Conservation (phyloP, 768 basidiomycete species). For the Exsudoporus frostii region DNA sequence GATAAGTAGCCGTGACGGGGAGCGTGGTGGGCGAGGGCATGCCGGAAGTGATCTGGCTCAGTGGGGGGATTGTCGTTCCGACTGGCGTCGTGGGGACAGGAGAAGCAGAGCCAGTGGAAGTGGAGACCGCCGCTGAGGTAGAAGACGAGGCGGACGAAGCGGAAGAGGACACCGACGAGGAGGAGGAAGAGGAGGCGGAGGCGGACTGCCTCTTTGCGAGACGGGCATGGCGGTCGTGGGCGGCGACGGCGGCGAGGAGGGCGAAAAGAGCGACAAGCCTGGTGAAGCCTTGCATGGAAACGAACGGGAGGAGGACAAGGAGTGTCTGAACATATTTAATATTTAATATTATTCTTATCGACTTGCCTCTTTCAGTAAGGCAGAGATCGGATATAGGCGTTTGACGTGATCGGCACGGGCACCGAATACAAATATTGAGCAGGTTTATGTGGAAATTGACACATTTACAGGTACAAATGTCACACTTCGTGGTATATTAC, state of each 20-base stretch:
- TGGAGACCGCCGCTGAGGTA: not conserved
- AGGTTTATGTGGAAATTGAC: too few relatives aligned
- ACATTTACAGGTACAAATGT: too few relatives aligned
- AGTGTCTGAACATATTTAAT: too few relatives aligned
- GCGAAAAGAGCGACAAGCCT: constrained; percentile 45
- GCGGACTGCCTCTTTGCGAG: constrained; percentile 37
- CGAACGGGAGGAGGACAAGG: not conserved
- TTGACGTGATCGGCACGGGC: too few relatives aligned
- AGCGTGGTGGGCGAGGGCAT: constrained; percentile 55
- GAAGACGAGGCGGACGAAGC: not conserved
- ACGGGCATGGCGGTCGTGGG: constrained; percentile 37
- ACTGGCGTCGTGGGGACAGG: constrained; percentile 29
- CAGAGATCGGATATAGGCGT: too few relatives aligned
- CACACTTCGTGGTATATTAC: not conserved
- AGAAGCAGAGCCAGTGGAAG: constrained; percentile 11
- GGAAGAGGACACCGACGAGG: constrained; percentile 5
- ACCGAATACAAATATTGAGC: too few relatives aligned
- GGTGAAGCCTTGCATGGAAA: constrained; percentile 46
- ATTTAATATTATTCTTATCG: too few relatives aligned
- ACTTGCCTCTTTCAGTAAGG: too few relatives aligned
- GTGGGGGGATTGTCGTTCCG: constrained; percentile 52
- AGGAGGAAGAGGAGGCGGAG: constrained; percentile 1
- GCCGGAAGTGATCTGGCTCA: constrained; percentile 57
- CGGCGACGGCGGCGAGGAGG: constrained; percentile 37
- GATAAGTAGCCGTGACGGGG: constrained; percentile 49